These are phyloP conservation scores for Neofusicoccum laricinum DNA, from an alignment of 2,329 filamentous ascomycete genomes.

Conservation along the genomic window DNA sequence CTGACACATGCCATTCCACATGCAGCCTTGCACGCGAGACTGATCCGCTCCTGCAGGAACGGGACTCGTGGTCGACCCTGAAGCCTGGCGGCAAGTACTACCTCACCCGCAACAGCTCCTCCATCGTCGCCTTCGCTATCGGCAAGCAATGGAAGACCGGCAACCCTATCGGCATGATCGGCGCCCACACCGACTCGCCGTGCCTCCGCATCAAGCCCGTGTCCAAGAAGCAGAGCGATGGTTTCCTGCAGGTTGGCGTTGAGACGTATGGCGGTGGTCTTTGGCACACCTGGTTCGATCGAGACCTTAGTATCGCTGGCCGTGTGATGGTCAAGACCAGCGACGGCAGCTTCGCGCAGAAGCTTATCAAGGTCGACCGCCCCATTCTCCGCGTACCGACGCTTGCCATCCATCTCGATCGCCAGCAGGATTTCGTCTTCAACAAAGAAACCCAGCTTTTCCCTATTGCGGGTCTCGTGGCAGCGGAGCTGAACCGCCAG, in stretches of 20 bases:
- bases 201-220: conserved; percentile 91
- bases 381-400: conserved; percentile 91
- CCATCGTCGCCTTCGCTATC: conserved; percentile 88
- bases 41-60: conserved; percentile 56
- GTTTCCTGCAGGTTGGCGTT: conserved; percentile 91
- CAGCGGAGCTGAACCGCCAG: conserved; percentile 81
- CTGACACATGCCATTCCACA: conserved; percentile 15
- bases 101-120: conserved; percentile 88
- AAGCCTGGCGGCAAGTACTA: conserved; percentile 93
- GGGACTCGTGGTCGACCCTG: conserved; percentile 80
- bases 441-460: conserved; percentile 98
- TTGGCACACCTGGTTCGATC: conserved; percentile 98
- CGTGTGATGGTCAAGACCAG: conserved; percentile 76
- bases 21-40: neutral
- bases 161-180: conserved; percentile 87
- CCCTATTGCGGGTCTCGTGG: conserved; percentile 83
- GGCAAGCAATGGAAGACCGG: conserved; percentile 88
- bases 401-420: conserved; percentile 89
- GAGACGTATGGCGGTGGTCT: conserved; percentile 96
- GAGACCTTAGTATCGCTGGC: conserved; percentile 87
- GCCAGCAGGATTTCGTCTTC: conserved; percentile 80
- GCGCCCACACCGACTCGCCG: conserved; percentile 93
- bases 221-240: conserved; percentile 80
- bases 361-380: conserved; percentile 84
- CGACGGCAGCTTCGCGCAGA: conserved; percentile 73